A percentile compares a stretch with the other conserved stretches of the same genome.
phyloP scores from a whole-genome alignment of 768 basidiomycete species.

The Lyophyllum atratum region DNA sequence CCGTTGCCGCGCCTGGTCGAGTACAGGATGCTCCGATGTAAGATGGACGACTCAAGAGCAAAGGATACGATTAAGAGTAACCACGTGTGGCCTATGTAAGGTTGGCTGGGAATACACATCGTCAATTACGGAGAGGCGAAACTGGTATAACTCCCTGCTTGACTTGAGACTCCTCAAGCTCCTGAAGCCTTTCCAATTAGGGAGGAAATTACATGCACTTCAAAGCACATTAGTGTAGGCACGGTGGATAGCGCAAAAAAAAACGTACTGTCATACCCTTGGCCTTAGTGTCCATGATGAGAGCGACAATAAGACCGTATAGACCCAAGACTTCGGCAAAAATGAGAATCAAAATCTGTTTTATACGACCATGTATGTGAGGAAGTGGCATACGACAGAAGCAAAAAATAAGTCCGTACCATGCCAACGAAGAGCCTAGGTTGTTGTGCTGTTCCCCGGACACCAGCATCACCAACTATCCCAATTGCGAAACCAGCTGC shows the following conservation, averaged over 20 bases:
- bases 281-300: slow-evolving; percentile 90
- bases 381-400: neutral
- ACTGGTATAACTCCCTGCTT: slow-evolving; percentile 16
- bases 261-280: slow-evolving; percentile 17
- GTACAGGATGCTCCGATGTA: neutral
- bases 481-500: slow-evolving; percentile 98
- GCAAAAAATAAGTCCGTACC: slow-evolving; percentile 47
- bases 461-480: slow-evolving; percentile 98
- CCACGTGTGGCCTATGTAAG: slow-evolving; percentile 12
- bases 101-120: slow-evolving; percentile 14
- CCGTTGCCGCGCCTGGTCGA: neutral
- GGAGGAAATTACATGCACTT: slow-evolving; percentile 9
- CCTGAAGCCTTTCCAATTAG: slow-evolving; percentile 1
- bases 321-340: slow-evolving; percentile 74
- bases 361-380: neutral
- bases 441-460: slow-evolving; percentile 96
- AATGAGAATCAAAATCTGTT: slow-evolving; percentile 94
- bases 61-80: slow-evolving; percentile 15
- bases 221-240: neutral
- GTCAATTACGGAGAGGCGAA: slow-evolving; percentile 14
- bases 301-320: slow-evolving; percentile 83
- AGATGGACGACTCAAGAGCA: neutral
- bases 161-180: neutral
- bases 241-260: neutral
- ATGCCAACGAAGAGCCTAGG: slow-evolving; percentile 93